Evolutionary conservation across 345 rosid genomes (phyloP).

Genomic region (Citrus trifoliata): DNA sequence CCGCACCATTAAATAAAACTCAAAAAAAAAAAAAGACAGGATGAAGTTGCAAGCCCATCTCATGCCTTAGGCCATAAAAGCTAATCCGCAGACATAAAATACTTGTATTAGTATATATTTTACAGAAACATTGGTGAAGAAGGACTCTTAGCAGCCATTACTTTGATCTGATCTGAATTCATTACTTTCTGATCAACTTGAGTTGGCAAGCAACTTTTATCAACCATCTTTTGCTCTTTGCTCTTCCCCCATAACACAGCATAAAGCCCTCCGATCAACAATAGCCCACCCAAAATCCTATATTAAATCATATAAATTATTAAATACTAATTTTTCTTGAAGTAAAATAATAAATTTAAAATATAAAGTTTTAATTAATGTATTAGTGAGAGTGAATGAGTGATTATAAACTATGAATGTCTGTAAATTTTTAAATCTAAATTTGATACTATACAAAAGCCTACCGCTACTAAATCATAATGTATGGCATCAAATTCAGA

Average conservation of each 20-base stretch:
- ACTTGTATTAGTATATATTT: background rate
- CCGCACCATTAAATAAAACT: too few relatives aligned
- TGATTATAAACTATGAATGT: too few relatives aligned
- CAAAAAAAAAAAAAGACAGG: background rate
- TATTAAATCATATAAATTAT: background rate
- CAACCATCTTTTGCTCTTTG: conserved; percentile 40
- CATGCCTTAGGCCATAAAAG: background rate
- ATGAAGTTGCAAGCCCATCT: background rate
- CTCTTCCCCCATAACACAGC: conserved; percentile 85
- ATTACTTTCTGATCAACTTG: conserved; percentile 29
- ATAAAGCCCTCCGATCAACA: conserved; percentile 76
- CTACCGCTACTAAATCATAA: too few relatives aligned
- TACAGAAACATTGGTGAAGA: conserved; percentile 9
- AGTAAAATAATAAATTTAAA: background rate
- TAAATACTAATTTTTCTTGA: background rate
- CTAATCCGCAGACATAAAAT: background rate
- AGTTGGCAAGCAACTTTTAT: conserved; percentile 16
- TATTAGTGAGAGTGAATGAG: too few relatives aligned
- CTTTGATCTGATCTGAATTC: conserved; percentile 36
- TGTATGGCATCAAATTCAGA: background rate
- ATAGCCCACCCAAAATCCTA: conserved; percentile 67
- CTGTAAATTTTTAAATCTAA: too few relatives aligned
- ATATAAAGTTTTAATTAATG: too few relatives aligned
- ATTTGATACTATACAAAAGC: too few relatives aligned
- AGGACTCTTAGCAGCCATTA: conserved; percentile 19